Base-by-base conservation (phyloP, 805 yeast genomes). In the Helenozyma baotianmanensis region DNA sequence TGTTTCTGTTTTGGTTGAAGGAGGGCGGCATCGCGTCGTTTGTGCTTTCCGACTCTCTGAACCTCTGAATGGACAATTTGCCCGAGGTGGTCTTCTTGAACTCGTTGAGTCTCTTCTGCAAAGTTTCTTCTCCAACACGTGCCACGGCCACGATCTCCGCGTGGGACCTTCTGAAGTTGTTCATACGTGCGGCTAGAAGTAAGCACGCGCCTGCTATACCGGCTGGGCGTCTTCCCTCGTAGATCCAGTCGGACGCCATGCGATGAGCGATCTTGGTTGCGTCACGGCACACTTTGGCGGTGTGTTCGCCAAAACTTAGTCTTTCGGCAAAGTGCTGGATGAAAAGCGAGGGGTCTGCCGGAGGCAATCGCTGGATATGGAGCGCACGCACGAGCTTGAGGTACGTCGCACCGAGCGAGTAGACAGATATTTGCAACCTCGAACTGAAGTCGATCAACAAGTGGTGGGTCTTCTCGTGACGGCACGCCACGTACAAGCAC, bases 151-250 rank as follows among this genome's bases (percentile, higher is more conserved):
- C 97, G 33, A 92, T 82, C 55, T 94, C 97, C 1, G 89, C 75
- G 56, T 90, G 96, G 2, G 95, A 81, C 51, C 97, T 72, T 52
- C 96, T 73, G 54, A 84, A 80, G 53, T 89, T 89, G 60, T 92
- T 92, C 97, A 92, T 94, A 59, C 98, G 74, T 2, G 97, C 92
- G 0, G 99, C 98, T 31, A 92, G 62, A 27, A 94, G 56, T 2
- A 92, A 68, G 59, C 97, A 88, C 0, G 98, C 98, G 14, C 97
- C 99, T 0, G 98, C 98, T 33, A 92, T 78, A 50, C 99, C 98
- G 0, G 98, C 97, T 0, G 99, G 98, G 42, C 97, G 72, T 53
- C 99, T 74, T 16, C 99, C 99, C 60, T 87, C 95, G 54, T 81
- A 85, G 46, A 92, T 83, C 97, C 97, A 92, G 52, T 92, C 97